These are phyloP conservation scores for Cladobotryum protrusum DNA, from an alignment of 2,329 filamentous ascomycete genomes.

Conservation along the genomic window DNA sequence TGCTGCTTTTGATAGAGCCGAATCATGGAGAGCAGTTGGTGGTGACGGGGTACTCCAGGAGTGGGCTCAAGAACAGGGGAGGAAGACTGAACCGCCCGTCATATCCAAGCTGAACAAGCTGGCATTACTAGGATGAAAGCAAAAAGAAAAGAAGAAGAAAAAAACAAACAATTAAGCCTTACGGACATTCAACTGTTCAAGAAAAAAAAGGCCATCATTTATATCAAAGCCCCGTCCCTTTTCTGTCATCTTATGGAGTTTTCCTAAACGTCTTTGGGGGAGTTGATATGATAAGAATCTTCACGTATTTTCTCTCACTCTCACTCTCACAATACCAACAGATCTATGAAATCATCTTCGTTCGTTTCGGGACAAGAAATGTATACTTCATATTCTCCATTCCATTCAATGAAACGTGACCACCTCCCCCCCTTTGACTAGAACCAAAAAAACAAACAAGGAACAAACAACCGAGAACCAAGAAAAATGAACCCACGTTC, in stretches of 20 bases:
- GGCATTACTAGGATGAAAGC: conserved; percentile 40
- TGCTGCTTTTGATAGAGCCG: conserved; percentile 11
- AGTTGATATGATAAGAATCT: no score
- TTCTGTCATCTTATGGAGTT: background rate
- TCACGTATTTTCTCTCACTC: no score
- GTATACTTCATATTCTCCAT: conserved; percentile 8
- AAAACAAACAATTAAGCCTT: background rate
- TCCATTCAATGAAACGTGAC: background rate
- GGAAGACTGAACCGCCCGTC: conserved; percentile 42
- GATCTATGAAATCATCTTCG: no score
- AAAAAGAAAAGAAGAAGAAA: no score
- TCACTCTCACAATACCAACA: no score
- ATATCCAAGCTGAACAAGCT: conserved; percentile 45
- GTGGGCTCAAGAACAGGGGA: conserved; percentile 39
- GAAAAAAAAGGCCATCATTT: background rate
- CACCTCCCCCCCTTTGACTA: no score
- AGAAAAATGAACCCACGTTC: no score
- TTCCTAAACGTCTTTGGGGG: background rate
- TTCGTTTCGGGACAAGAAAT: background rate
- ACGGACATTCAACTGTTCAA: background rate
- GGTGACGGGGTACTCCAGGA: conserved; percentile 48
- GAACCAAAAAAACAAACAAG: conserved; percentile 2
- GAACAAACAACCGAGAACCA: no score
- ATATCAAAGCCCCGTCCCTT: no score
- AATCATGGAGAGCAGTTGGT: conserved; percentile 34